Evolutionary conservation across 2,329 filamentous ascomycete species (phyloP).

Genomic region (Trichophyton mentagrophytes): DNA sequence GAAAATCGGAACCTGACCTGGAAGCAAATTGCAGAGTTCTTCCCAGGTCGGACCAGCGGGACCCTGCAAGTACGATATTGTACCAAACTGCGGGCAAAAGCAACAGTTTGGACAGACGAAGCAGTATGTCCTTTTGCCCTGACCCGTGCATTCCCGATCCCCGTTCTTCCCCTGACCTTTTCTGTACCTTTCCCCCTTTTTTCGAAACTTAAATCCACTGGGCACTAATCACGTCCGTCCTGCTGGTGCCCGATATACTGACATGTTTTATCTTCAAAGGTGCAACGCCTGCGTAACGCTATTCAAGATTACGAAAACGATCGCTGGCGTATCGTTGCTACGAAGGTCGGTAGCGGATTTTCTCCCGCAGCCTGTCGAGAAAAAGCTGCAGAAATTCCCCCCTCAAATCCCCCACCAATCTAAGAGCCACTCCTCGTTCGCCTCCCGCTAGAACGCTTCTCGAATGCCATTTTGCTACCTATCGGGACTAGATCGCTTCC

Average conservation of each 20-base stretch:
- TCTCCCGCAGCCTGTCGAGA: constrained; percentile 79
- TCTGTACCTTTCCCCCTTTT: background rate
- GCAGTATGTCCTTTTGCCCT: constrained; percentile 46
- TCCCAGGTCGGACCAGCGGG: constrained; percentile 77
- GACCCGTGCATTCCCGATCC: background rate
- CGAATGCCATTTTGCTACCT: background rate
- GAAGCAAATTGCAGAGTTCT: constrained; percentile 97
- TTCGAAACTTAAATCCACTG: constrained; percentile 4
- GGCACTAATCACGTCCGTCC: background rate
- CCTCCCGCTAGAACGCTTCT: background rate
- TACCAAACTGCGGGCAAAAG: constrained; percentile 88
- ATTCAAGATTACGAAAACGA: constrained; percentile 43
- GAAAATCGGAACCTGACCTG: constrained; percentile 90
- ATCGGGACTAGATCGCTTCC: constrained; percentile 1
- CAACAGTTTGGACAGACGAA: constrained; percentile 84
- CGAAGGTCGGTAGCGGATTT: constrained; percentile 82
- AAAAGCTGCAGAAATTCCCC: constrained; percentile 51
- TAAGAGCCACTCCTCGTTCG: background rate
- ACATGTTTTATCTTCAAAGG: constrained; percentile 16
- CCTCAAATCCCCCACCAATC: background rate
- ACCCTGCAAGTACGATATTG: constrained; percentile 90
- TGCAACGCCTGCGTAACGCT: constrained; percentile 28
- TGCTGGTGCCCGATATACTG: constrained; percentile 1
- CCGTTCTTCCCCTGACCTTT: background rate
- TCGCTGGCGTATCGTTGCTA: constrained; percentile 82